Evolutionary conservation across 139 green algal species (phyloP).

Genomic region (Mesotaenium endlicherianum): DNA sequence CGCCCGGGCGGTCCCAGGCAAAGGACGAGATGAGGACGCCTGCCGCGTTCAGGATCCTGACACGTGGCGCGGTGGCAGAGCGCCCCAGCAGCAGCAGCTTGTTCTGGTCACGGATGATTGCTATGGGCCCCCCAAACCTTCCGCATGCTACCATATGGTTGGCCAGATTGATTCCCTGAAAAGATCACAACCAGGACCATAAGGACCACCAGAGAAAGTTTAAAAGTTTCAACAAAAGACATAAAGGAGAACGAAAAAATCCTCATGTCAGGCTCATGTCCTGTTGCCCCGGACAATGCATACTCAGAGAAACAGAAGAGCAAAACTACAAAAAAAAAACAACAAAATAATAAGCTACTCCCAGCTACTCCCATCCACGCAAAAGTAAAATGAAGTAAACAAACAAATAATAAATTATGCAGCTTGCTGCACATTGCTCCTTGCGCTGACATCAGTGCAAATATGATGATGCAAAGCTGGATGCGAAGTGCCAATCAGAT

Average conservation of each 20-base stretch:
- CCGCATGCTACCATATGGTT: conserved; percentile 58
- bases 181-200: neutral
- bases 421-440: too few relatives aligned
- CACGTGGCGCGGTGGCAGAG: conserved; percentile 50
- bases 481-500: too few relatives aligned
- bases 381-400: too few relatives aligned
- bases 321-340: too few relatives aligned
- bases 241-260: neutral
- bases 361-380: too few relatives aligned
- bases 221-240: neutral
- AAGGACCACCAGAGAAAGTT: conserved; percentile 1
- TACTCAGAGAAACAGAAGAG: neutral
- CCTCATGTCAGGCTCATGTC: neutral
- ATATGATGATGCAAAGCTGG: too few relatives aligned
- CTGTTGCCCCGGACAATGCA: neutral
- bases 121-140: conserved; percentile 77
- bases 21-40: conserved; percentile 56
- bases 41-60: conserved; percentile 67
- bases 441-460: too few relatives aligned
- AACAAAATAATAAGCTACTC: too few relatives aligned
- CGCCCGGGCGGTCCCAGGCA: conserved; percentile 68
- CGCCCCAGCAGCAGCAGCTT: conserved; percentile 69
- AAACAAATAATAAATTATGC: too few relatives aligned
- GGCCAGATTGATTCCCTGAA: conserved; percentile 10
- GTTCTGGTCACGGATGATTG: conserved; percentile 73